Evolutionary conservation across 2,329 filamentous ascomycete genomes (phyloP).

Genomic region (Rosellinia necatrix): DNA sequence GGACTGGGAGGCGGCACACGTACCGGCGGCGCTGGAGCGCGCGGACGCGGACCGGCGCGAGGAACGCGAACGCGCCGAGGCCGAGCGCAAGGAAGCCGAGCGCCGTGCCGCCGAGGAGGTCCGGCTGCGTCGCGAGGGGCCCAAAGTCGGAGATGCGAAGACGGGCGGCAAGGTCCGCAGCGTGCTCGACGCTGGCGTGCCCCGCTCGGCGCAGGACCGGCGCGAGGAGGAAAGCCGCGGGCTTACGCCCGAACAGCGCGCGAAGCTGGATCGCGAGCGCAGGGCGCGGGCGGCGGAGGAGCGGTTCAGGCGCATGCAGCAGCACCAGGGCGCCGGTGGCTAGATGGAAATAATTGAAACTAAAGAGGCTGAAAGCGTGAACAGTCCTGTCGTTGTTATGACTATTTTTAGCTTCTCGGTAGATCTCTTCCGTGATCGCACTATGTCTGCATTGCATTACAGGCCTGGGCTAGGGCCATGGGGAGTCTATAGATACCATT

Average conservation of each 20-base stretch:
- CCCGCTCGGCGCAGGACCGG: constrained; percentile 78
- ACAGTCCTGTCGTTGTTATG: too few relatives aligned
- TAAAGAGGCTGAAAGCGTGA: too few relatives aligned
- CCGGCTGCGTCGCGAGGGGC: constrained; percentile 69
- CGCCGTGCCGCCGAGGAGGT: constrained; percentile 76
- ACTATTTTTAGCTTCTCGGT: too few relatives aligned
- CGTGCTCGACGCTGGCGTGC: constrained; percentile 59
- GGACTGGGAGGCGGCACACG: constrained; percentile 76
- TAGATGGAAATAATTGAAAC: too few relatives aligned
- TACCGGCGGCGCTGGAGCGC: constrained; percentile 73
- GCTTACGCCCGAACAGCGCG: constrained; percentile 84
- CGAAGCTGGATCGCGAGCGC: constrained; percentile 83
- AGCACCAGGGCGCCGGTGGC: constrained; percentile 50
- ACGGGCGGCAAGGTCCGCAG: constrained; percentile 51
- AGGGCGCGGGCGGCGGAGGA: constrained; percentile 92
- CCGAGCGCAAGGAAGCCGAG: constrained; percentile 69
- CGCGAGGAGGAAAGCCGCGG: constrained; percentile 84
- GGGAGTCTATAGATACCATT: too few relatives aligned
- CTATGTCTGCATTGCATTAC: too few relatives aligned
- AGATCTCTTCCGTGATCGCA: too few relatives aligned
- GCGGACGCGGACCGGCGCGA: constrained; percentile 72
- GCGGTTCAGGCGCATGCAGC: constrained; percentile 72
- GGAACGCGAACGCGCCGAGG: constrained; percentile 71
- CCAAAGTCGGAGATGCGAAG: constrained; percentile 50
- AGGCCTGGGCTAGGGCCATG: too few relatives aligned